Evolutionary conservation across 2,329 filamentous ascomycete species (phyloP), one percentile per base, ranked within the genome.

Genomic region (Talaromyces sp.): DNA sequence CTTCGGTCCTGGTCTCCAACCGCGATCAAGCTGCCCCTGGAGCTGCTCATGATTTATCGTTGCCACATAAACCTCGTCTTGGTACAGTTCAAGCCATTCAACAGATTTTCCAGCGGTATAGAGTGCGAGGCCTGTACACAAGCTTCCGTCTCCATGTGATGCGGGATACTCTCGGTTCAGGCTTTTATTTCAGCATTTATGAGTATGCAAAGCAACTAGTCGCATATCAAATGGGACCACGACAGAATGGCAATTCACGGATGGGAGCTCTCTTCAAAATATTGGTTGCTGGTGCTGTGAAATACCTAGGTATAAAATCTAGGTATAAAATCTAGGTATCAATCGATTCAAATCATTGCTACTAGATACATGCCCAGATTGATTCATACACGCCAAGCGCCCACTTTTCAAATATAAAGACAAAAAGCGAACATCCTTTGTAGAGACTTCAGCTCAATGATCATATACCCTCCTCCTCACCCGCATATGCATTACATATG

Each of bases 141-240:
- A 76, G 76, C 2, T 77, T 78, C 60, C 65, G 69, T 33, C 65
- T 79, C 7, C 76, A 79, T 59, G 69, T 74, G 4, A 43, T 76
- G 54, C 73, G 76, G 35, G 76, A 79, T 45, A 76, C 74, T 3
- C 66, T 78, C 46, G 76, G 76, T 13, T 74, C 75, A 8, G 76
- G 72, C 6, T 60, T 79, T 40, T 79, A 78, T 52, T 79, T 79
- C 54, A 68, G 73, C 16, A 69, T 78, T 41, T 79, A 79, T 42
- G 76, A 79, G 57, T 76, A 75, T 2, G 72, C 75, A 14, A 79
- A 79, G 61, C 75, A 79, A 56, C 56, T 76, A 5, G 69, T 75
- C 13, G 70, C 72, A n/a, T 75, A 70, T 27, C 72, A 75, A 55
- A 66, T 76, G 41, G 75, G 75, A 1, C 24, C 24, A 27, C 24